These are phyloP conservation scores for Castanospermum australe DNA, from an alignment of 306 rosid species.

Conservation along the genomic window DNA sequence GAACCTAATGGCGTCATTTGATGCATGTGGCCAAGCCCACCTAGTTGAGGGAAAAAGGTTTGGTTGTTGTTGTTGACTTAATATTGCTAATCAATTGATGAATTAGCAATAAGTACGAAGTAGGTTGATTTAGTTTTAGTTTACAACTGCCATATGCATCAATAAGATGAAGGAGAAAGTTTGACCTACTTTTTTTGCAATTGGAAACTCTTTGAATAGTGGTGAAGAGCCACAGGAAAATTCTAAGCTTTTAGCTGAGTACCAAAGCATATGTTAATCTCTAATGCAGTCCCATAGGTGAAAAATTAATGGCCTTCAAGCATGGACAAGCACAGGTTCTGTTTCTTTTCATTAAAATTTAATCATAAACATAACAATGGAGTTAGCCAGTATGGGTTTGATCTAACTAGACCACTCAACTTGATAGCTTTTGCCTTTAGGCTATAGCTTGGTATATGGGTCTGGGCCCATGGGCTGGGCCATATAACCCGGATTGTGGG, in stretches of 20 bases:
- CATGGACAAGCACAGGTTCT: neutral
- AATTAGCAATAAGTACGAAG: neutral
- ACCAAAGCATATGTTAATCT: conserved; percentile 8
- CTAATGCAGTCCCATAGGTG: neutral
- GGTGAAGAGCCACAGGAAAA: neutral
- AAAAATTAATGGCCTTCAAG: neutral
- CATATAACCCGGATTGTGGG: too few species aligned
- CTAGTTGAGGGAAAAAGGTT: too few species aligned
- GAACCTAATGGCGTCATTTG: too few species aligned
- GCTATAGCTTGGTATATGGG: too few species aligned
- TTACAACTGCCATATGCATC: neutral
- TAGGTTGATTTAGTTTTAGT: conserved; percentile 24
- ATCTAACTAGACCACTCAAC: neutral
- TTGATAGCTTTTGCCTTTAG: conserved; percentile 1
- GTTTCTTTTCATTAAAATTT: neutral
- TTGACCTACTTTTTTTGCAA: neutral
- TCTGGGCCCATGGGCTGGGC: too few species aligned
- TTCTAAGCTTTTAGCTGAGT: neutral
- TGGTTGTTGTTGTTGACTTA: too few species aligned
- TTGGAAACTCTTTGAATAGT: conserved; percentile 11
- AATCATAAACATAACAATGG: neutral
- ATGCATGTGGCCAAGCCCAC: too few species aligned
- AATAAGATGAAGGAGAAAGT: neutral
- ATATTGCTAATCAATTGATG: neutral
- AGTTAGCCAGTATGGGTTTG: conserved; percentile 19